phyloP scores from a whole-genome alignment of 1,139 yeast genomes.

The Taiozyma onychis region DNA sequence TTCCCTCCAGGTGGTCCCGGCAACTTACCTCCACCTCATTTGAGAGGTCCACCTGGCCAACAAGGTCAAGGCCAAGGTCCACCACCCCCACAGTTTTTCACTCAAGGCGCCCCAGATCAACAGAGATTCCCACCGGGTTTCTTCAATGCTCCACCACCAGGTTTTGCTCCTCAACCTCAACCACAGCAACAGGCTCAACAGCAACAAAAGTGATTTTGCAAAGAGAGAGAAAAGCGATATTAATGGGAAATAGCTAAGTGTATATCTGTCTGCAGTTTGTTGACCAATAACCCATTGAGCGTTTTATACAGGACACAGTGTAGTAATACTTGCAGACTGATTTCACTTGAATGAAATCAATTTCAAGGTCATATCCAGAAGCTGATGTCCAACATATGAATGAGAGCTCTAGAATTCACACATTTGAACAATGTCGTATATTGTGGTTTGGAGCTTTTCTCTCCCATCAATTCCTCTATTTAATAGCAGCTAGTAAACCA shows the following conservation, averaged over 20 bases:
- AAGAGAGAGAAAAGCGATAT: neutral
- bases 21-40: slow-evolving; percentile 12
- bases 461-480: no score
- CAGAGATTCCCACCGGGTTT: slow-evolving; percentile 21
- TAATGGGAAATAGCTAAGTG: neutral
- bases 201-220: neutral
- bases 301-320: neutral
- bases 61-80: slow-evolving; percentile 6
- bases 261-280: neutral
- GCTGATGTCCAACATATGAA: no score
- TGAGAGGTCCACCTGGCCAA: slow-evolving; percentile 5
- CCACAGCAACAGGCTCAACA: slow-evolving; percentile 1
- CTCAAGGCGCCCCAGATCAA: slow-evolving; percentile 11
- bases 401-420: no score
- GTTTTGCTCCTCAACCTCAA: slow-evolving; percentile 9
- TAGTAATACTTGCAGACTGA: neutral
- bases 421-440: no score
- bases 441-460: no score
- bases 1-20: slow-evolving; percentile 16
- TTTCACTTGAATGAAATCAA: no score
- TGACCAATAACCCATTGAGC: neutral
- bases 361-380: no score
- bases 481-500: no score
- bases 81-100: slow-evolving; percentile 14
- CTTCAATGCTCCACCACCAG: slow-evolving; percentile 19